Percentiles rank a stretch among this genome's conserved stretches.
Conservation (phyloP, 106 monocot genomes). For the Triglochin maritima region DNA sequence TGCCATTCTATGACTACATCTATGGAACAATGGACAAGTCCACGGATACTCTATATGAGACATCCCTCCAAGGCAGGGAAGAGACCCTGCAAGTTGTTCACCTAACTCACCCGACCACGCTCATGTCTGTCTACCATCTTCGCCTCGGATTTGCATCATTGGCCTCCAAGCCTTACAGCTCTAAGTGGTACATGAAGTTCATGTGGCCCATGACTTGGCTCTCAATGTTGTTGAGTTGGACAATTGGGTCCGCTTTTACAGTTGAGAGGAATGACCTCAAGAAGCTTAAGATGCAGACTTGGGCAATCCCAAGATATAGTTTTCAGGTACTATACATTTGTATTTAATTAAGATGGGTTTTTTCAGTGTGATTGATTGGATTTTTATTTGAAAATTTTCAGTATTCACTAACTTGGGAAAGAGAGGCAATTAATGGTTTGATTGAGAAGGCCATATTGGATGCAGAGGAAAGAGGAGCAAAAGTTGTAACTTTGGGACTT, state of each 20-base stretch:
- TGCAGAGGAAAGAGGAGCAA: conserved; percentile 46
- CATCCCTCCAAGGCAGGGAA: conserved; percentile 25
- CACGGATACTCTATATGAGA: conserved; percentile 36
- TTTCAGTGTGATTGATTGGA: background rate
- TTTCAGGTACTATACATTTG: conserved; percentile 33
- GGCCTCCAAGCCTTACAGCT: conserved; percentile 41
- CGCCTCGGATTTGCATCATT: conserved; percentile 44
- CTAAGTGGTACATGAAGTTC: conserved; percentile 26
- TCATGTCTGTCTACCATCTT: conserved; percentile 40
- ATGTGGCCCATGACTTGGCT: conserved; percentile 23
- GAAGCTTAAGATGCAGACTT: conserved; percentile 43
- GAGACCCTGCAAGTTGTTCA: conserved; percentile 36
- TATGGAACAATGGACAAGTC: conserved; percentile 52
- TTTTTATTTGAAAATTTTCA: conserved; percentile 17
- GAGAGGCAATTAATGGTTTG: conserved; percentile 25
- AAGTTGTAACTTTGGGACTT: conserved; percentile 55
- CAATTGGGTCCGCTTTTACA: conserved; percentile 22
- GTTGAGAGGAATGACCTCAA: conserved; percentile 49
- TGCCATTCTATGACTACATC: conserved; percentile 72
- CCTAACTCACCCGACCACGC: conserved; percentile 48
- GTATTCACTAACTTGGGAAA: conserved; percentile 28
- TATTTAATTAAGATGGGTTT: too few relatives aligned
- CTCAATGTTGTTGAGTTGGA: conserved; percentile 19
- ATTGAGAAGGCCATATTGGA: conserved; percentile 47
- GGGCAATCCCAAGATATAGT: conserved; percentile 51